Base-by-base conservation (phyloP, 2,329 filamentous ascomycete genomes). In the Fusarium sp. region DNA sequence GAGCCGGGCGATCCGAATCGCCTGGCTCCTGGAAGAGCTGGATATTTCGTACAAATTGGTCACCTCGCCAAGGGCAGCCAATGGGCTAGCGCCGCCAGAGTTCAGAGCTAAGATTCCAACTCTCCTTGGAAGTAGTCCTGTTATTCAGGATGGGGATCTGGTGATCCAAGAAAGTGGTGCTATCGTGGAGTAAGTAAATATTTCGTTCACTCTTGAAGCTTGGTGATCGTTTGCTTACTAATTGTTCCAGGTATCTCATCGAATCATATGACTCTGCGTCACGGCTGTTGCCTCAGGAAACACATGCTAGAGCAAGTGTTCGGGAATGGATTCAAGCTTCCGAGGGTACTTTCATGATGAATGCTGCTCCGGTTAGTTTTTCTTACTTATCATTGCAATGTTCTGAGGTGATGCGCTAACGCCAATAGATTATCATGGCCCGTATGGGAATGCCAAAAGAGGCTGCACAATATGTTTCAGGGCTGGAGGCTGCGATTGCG, bases 341-440 rank as follows among this genome's bases (percentile, higher is more conserved):
- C 0, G 28, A 33, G 28, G 47, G 47, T 13, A 33, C 28, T 18
- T 49, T 49, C 12, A 49, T 49, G 47, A 18, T 49, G 7, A 33
- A 10, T 18, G 28, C 28, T 13, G 47, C 33, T 24, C 47, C 28
- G 3, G 47, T 49, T 2, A 33, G 47, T 18, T 13, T 17, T 26
- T 26, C 26, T 26, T 26, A 26, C 26, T 26, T 26, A 26, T 26
- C 26, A 6, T 49, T 18, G 3, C 22, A 13, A 4, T 18, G 2
- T 18, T 33, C 10, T 3, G 3, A n/a, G 22, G 1, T 1, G 6
- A 5, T 6, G 1, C 11, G 1, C 15, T 33, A 1, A 49, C 11
- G 3, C 0, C 1, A 0, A 10, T 18, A 49, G 47, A 49, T 49
- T 7, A 49, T 49, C 11, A 14, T 49, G 5, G 2, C 47, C 15